Evolutionary conservation across 1,284 basidiomycete species (phyloP).

Genomic region (Vanrija sp.): DNA sequence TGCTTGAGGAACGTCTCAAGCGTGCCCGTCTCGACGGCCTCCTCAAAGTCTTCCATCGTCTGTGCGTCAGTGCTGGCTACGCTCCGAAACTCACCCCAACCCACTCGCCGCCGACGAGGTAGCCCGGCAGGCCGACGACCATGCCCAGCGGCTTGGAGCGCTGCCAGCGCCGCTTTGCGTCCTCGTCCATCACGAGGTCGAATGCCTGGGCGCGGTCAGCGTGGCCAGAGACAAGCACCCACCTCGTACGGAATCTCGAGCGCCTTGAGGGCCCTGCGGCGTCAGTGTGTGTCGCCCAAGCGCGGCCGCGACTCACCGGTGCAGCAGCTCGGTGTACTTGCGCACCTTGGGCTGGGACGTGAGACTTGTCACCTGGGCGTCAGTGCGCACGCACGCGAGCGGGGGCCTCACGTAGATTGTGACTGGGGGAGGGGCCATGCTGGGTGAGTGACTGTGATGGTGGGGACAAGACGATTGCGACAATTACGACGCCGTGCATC

Average conservation of each 20-base stretch:
- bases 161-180: constrained; percentile 46
- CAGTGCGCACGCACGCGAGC: neutral
- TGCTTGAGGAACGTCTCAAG: constrained; percentile 41
- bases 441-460: neutral
- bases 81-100: constrained; percentile 36
- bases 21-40: constrained; percentile 40
- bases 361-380: constrained; percentile 38
- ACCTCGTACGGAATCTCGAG: constrained; percentile 46
- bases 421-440: constrained; percentile 33
- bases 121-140: constrained; percentile 44
- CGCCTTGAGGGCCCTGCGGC: constrained; percentile 11
- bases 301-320: constrained; percentile 23
- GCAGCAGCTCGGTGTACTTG: constrained; percentile 40
- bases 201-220: constrained; percentile 13
- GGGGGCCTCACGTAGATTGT: constrained; percentile 32
- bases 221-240: neutral
- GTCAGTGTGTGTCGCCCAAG: constrained; percentile 1
- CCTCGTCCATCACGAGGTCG: constrained; percentile 43
- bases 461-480: neutral
- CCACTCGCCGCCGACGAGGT: constrained; percentile 45
- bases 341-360: constrained; percentile 43
- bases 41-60: constrained; percentile 48
- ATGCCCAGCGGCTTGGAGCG: constrained; percentile 39
- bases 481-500: neutral
- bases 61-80: constrained; percentile 8